Evolutionary conservation across 306 rosid species (phyloP).

Genomic region (Acacia acuminata): DNA sequence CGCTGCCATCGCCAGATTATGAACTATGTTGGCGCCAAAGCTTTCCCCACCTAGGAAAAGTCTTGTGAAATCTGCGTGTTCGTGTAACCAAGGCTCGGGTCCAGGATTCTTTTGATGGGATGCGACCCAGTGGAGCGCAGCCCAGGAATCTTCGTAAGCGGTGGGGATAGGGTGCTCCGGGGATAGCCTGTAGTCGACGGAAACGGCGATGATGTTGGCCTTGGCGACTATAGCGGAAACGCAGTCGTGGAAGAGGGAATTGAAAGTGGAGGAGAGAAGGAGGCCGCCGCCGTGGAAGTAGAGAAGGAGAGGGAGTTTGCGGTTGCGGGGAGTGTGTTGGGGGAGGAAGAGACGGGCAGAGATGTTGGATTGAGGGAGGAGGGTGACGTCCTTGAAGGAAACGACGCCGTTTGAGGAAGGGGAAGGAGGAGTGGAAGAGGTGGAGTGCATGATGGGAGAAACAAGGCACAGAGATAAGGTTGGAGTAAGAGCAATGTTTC

Average conservation of each 20-base stretch:
- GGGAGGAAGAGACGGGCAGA: not conserved
- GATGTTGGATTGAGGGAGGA: not conserved
- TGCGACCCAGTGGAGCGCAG: not conserved
- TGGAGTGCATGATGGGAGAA: slow-evolving; percentile 7
- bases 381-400: slow-evolving; percentile 47
- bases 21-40: not conserved
- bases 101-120: not conserved
- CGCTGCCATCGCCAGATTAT: not conserved
- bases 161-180: not conserved
- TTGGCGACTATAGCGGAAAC: not conserved
- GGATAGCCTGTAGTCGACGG: not conserved
- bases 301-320: not conserved
- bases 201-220: not conserved
- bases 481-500: not conserved
- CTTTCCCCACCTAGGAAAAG: not conserved
- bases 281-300: not conserved
- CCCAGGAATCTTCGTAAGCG: not conserved
- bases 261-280: not conserved
- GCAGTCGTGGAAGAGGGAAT: not conserved
- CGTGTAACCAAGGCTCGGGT: not conserved
- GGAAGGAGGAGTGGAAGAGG: not conserved
- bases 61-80: not conserved
- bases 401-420: slow-evolving; percentile 21
- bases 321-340: not conserved
- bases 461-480: slow-evolving; percentile 16